Conservation (phyloP, 2,329 filamentous ascomycete genomes). For the Tolypocladium sp. region DNA sequence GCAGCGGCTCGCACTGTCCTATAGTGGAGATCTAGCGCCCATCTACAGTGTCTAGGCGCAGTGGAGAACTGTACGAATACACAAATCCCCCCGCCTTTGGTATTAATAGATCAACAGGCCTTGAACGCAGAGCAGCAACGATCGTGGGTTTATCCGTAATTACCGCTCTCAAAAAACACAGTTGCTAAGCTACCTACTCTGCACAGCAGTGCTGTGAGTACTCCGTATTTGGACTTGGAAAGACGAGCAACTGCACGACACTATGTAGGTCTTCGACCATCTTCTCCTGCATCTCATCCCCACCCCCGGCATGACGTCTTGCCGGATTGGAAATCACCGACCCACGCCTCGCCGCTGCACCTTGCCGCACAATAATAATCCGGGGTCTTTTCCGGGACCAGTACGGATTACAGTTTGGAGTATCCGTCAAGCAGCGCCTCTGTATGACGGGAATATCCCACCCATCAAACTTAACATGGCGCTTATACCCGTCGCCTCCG, state of each 20-base stretch:
- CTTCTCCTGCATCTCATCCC: background rate
- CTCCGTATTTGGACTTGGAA: too few relatives aligned
- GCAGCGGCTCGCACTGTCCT: background rate
- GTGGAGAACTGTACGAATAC: background rate
- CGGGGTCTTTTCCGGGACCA: too few relatives aligned
- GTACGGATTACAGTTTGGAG: too few relatives aligned
- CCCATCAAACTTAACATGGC: background rate
- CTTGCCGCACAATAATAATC: too few relatives aligned
- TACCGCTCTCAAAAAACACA: background rate
- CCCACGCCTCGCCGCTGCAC: background rate
- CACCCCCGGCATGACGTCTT: background rate
- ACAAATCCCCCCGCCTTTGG: background rate
- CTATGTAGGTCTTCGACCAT: background rate
- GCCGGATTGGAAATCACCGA: background rate
- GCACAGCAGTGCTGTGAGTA: too few relatives aligned
- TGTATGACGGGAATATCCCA: background rate
- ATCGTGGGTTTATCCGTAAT: background rate
- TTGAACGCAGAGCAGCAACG: background rate
- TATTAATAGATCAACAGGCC: background rate
- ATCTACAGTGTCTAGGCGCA: background rate
- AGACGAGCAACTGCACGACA: background rate
- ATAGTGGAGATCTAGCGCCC: fast-evolving
- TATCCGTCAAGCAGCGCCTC: background rate
- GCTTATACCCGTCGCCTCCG: background rate
- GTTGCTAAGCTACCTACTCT: too few relatives aligned